Evolutionary conservation across 1,284 basidiomycete species (phyloP).

Genomic region (Tetrapyrgos nigripes): DNA sequence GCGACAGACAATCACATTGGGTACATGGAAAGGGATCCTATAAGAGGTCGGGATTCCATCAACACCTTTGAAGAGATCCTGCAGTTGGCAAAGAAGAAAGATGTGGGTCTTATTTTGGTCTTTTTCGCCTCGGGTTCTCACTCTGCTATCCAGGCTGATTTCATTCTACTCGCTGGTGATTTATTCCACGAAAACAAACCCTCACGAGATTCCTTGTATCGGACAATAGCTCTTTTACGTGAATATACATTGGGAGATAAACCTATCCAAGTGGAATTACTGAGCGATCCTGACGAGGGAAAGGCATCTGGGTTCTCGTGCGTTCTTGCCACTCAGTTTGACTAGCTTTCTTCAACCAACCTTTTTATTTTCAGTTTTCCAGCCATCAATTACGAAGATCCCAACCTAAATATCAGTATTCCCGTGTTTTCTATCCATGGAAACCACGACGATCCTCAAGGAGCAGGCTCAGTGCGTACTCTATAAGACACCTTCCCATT

Average conservation of each 20-base stretch:
- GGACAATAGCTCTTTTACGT: constrained; percentile 87
- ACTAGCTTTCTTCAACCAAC: constrained; percentile 18
- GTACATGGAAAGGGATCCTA: constrained; percentile 93
- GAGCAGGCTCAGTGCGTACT: constrained; percentile 80
- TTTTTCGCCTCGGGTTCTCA: constrained; percentile 10
- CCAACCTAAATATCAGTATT: constrained; percentile 92
- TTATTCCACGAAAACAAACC: constrained; percentile 99
- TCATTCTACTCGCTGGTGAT: constrained; percentile 94
- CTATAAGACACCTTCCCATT: neutral
- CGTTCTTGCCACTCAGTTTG: constrained; percentile 33
- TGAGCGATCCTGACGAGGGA: constrained; percentile 93
- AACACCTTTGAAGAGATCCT: constrained; percentile 96
- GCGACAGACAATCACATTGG: constrained; percentile 98
- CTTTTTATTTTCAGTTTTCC: constrained; percentile 76
- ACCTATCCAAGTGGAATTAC: constrained; percentile 87
- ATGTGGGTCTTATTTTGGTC: constrained; percentile 56
- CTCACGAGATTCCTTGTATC: constrained; percentile 87
- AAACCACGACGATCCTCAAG: constrained; percentile 99
- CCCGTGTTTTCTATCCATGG: constrained; percentile 99
- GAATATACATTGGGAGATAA: constrained; percentile 92
- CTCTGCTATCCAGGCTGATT: constrained; percentile 74
- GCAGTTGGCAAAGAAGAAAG: constrained; percentile 86
- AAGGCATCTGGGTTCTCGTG: constrained; percentile 86
- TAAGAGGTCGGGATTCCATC: constrained; percentile 94
- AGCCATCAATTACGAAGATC: constrained; percentile 96